Evolutionary conservation across 2,329 filamentous ascomycete species (phyloP).

Genomic region (Colletotrichum tropicicola): DNA sequence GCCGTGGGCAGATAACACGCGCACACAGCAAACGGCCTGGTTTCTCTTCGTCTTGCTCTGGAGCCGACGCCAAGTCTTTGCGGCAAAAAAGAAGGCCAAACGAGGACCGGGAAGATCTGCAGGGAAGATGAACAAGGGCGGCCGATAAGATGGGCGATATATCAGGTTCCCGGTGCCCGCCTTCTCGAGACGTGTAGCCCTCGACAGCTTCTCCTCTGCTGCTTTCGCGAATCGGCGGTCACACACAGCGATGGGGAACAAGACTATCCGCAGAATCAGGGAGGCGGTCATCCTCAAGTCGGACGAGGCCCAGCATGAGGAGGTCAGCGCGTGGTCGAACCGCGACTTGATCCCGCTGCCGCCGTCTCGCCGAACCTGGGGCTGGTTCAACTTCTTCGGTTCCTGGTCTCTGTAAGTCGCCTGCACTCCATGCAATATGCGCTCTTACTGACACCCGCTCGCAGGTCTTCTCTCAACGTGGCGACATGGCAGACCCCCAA

Average conservation of each 20-base stretch:
- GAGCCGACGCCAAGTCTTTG: not conserved
- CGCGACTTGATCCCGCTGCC: constrained; percentile 49
- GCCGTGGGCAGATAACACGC: not conserved
- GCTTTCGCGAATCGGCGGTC: no score
- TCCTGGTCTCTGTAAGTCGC: constrained; percentile 48
- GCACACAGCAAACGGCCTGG: not conserved
- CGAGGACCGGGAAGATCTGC: no score
- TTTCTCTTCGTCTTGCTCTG: no score
- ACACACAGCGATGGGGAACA: not conserved
- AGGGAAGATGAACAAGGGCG: no score
- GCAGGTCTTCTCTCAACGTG: constrained; percentile 43
- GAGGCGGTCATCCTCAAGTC: constrained; percentile 46
- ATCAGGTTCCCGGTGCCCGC: no score
- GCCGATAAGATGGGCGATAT: constrained; percentile 4
- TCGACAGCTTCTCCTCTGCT: no score
- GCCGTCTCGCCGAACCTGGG: constrained; percentile 55
- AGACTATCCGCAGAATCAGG: constrained; percentile 34
- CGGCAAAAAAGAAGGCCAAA: not conserved
- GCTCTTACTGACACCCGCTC: not conserved
- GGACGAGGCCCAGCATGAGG: constrained; percentile 50
- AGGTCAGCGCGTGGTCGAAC: constrained; percentile 58
- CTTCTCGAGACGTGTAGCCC: no score
- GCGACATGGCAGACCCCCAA: constrained; percentile 58
- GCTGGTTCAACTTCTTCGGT: constrained; percentile 54
- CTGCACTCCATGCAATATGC: no score